Evolutionary conservation across 495 filamentous ascomycete species (phyloP).

Genomic region (Bombardia bombarda): DNA sequence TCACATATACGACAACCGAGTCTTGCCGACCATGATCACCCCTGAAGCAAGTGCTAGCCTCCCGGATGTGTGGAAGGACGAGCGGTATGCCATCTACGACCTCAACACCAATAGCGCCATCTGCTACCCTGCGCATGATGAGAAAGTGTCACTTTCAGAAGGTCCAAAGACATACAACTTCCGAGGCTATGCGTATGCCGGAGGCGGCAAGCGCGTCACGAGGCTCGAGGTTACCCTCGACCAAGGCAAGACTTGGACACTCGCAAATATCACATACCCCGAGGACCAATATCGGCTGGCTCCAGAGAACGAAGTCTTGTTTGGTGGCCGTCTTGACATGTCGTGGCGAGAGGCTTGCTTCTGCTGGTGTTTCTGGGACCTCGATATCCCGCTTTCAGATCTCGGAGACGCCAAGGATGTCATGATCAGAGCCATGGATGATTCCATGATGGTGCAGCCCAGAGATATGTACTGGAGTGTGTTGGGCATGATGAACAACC

Average conservation of each 20-base stretch:
- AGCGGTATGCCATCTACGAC: conserved; percentile 92
- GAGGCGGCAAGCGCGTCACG: conserved; percentile 79
- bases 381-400: conserved; percentile 58
- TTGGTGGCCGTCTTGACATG: conserved; percentile 75
- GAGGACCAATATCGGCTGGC: conserved; percentile 79
- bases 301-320: conserved; percentile 54
- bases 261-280: conserved; percentile 76
- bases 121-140: conserved; percentile 76
- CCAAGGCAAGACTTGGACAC: conserved; percentile 71
- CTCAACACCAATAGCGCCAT: conserved; percentile 82
- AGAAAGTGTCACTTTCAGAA: conserved; percentile 48
- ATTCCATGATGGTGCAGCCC: conserved; percentile 79
- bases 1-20: conserved; percentile 90
- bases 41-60: conserved; percentile 74
- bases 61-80: conserved; percentile 79
- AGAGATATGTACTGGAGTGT: conserved; percentile 97
- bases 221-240: conserved; percentile 82
- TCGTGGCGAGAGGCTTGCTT: conserved; percentile 73
- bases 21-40: conserved; percentile 79
- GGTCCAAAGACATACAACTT: conserved; percentile 50
- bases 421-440: conserved; percentile 85
- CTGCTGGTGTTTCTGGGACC: conserved; percentile 92
- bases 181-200: conserved; percentile 83
- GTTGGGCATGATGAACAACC: conserved; percentile 98
- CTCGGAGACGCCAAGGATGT: conserved; percentile 62